These are phyloP conservation scores for Thielaviopsis populi DNA, from an alignment of 2,329 filamentous ascomycete genomes.

Conservation along the genomic window DNA sequence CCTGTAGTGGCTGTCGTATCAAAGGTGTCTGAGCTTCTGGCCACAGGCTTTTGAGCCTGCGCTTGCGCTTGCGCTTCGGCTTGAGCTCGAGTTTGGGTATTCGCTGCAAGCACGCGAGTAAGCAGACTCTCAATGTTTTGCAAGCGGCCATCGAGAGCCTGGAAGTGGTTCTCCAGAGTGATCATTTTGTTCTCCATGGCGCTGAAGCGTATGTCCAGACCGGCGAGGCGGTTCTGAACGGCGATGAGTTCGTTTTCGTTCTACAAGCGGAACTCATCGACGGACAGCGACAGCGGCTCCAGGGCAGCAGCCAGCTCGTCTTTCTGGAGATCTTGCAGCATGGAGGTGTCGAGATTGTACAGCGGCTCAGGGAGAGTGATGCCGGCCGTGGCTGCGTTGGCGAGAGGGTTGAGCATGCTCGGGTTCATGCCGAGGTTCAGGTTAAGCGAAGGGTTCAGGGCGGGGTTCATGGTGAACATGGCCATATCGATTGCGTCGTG, in stretches of 20 bases:
- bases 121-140: constrained; percentile 1
- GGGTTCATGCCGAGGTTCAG: not conserved
- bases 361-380: not conserved
- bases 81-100: too few relatives aligned
- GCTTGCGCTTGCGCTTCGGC: too few relatives aligned
- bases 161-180: not conserved
- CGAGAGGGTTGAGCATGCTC: not conserved
- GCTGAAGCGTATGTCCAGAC: not conserved
- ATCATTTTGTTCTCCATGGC: not conserved
- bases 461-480: not conserved
- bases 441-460: not conserved
- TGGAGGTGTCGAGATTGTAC: not conserved
- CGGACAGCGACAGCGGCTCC: not conserved
- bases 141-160: not conserved
- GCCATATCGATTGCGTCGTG: not conserved
- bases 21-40: not conserved
- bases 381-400: not conserved
- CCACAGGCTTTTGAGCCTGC: not conserved
- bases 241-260: not conserved
- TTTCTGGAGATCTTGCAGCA: not conserved
- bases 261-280: constrained; percentile 1
- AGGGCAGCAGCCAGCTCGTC: not conserved
- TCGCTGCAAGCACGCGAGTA: not conserved
- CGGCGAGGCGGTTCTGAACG: not conserved
- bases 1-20: not conserved